A percentile compares a stretch with the other conserved stretches of the same genome.
Conservation (phyloP, 169 alveolate species). For the Miamiensis avidus region DNA sequence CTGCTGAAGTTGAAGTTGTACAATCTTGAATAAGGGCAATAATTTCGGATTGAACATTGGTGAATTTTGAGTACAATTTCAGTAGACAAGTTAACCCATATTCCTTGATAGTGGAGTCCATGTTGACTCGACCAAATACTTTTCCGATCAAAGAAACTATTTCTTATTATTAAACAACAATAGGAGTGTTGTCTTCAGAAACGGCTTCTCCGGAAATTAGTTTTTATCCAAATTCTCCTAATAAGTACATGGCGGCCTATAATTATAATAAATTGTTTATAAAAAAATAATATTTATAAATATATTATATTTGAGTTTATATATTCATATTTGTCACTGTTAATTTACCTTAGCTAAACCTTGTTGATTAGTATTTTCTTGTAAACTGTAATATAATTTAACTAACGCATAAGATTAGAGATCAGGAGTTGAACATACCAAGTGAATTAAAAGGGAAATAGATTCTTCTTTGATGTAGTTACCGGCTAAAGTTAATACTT, state of each 20-base stretch:
- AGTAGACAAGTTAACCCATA: constrained; percentile 59
- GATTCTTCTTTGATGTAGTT: constrained; percentile 60
- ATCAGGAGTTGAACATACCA: constrained; percentile 61
- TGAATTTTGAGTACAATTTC: constrained; percentile 54
- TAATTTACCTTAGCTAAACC: constrained; percentile 63
- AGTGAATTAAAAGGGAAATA: constrained; percentile 51
- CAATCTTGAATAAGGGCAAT: constrained; percentile 39
- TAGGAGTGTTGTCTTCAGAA: constrained; percentile 48
- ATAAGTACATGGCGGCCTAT: constrained; percentile 52
- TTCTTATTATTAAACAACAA: constrained; percentile 59
- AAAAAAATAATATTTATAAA: no score
- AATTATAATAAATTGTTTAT: no score
- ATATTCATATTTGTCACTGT: background rate
- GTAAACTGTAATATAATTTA: constrained; percentile 56
- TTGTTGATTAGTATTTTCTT: constrained; percentile 55
- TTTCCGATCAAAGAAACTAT: constrained; percentile 40
- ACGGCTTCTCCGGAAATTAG: constrained; percentile 56
- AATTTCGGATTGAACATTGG: constrained; percentile 12
- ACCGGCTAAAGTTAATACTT: constrained; percentile 74
- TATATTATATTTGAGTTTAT: no score
- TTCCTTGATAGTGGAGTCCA: constrained; percentile 54
- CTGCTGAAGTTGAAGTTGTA: constrained; percentile 50
- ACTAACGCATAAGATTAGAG: constrained; percentile 58
- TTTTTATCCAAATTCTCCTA: constrained; percentile 72
- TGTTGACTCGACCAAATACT: constrained; percentile 44